These are phyloP conservation scores for Angomonas desouzai DNA, from an alignment of 208 protist genomes.

Conservation along the genomic window DNA sequence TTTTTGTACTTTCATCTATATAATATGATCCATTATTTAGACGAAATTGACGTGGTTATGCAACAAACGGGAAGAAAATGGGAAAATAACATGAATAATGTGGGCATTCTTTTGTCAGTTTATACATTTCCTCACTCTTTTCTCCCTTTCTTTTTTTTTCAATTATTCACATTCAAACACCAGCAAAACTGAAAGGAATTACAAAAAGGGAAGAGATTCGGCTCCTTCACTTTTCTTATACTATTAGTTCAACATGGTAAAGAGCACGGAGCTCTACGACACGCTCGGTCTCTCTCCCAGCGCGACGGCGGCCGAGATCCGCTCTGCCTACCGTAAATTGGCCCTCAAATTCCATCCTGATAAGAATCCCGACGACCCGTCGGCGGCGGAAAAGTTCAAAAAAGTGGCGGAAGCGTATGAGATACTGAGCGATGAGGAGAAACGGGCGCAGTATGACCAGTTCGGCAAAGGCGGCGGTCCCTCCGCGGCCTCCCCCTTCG, in stretches of 20 bases:
- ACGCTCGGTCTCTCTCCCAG: constrained; percentile 60
- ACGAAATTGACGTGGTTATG: too few species aligned
- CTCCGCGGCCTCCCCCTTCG: constrained; percentile 39
- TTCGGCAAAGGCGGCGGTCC: constrained; percentile 48
- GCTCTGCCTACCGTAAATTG: constrained; percentile 81
- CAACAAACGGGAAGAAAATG: too few species aligned
- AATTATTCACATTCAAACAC: neutral
- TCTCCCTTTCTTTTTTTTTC: neutral
- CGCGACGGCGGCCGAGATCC: constrained; percentile 74
- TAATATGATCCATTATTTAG: too few species aligned
- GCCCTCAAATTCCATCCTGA: constrained; percentile 90
- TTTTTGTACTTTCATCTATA: too few species aligned
- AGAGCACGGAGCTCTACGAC: constrained; percentile 81
- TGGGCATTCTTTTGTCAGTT: too few species aligned
- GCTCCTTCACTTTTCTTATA: too few species aligned
- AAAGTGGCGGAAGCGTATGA: constrained; percentile 94
- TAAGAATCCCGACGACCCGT: constrained; percentile 76
- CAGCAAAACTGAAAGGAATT: constrained; percentile 7
- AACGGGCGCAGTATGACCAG: constrained; percentile 92
- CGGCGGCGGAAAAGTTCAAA: constrained; percentile 71
- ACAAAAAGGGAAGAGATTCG: too few species aligned
- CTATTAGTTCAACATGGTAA: constrained; percentile 68
- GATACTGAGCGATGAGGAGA: constrained; percentile 87
- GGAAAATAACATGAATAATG: too few species aligned
- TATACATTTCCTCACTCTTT: too few species aligned